Conservation (phyloP, 2,329 filamentous ascomycete species). For the Ramichloridium luteum region DNA sequence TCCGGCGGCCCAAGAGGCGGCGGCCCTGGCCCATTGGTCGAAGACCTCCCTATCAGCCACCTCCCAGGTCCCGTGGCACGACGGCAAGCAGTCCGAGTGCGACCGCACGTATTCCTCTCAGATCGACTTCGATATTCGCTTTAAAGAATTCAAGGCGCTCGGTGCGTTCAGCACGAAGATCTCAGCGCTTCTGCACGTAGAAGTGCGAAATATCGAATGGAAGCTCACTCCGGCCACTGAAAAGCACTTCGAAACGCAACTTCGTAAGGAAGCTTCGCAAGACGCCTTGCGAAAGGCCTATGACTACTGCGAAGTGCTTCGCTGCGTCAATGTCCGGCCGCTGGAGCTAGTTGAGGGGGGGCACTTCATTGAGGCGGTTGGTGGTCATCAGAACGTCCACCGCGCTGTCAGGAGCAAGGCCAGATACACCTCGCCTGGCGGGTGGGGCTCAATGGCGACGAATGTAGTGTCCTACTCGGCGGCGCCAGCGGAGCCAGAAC, state of each 20-base stretch:
- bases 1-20: slow-evolving; percentile 8
- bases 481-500: too few species aligned
- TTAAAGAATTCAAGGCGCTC: slow-evolving; percentile 15
- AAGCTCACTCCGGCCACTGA: slow-evolving; percentile 12
- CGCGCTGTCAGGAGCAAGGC: too few species aligned
- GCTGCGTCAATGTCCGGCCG: slow-evolving; percentile 9
- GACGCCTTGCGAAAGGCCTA: slow-evolving; percentile 14
- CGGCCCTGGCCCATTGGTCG: slow-evolving; percentile 15
- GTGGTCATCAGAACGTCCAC: too few species aligned
- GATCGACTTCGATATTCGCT: slow-evolving; percentile 16
- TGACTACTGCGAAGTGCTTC: slow-evolving; percentile 15
- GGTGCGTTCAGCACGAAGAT: slow-evolving; percentile 12
- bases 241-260: slow-evolving; percentile 9
- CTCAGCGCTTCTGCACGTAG: slow-evolving; percentile 10
- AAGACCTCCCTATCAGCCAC: slow-evolving; percentile 15
- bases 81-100: slow-evolving; percentile 3
- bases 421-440: too few species aligned
- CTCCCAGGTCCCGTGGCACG: slow-evolving; percentile 8
- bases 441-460: too few species aligned
- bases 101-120: slow-evolving; percentile 8
- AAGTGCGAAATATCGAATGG: slow-evolving; percentile 12
- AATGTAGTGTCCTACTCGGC: too few species aligned
- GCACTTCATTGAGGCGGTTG: neutral
- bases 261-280: slow-evolving; percentile 12
- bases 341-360: slow-evolving; percentile 11